A percentile compares a stretch with the other conserved stretches of the same genome.
Evolutionary conservation across 805 yeast species (phyloP).

Genomic region (Blastobotrys mokoenaii): DNA sequence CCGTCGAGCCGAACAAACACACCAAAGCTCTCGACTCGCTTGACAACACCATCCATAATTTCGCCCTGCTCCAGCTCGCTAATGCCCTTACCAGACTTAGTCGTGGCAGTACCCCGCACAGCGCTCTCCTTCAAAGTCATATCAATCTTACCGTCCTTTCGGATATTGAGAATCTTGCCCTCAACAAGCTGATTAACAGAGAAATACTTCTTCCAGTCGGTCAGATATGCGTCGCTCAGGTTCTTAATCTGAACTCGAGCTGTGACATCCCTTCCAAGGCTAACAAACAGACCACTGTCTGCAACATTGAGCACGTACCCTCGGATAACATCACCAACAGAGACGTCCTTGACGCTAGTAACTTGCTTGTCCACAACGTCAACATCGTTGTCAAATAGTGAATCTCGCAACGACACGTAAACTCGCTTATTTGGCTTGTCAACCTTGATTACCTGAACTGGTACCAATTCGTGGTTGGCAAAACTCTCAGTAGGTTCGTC

Average conservation of each 20-base stretch:
- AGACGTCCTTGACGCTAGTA: slow-evolving; percentile 42
- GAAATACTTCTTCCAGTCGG: slow-evolving; percentile 81
- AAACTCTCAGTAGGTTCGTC: slow-evolving; percentile 11
- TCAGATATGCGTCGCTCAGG: slow-evolving; percentile 69
- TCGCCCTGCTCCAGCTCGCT: slow-evolving; percentile 65
- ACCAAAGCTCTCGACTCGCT: slow-evolving; percentile 77
- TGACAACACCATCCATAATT: slow-evolving; percentile 67
- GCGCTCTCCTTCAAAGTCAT: slow-evolving; percentile 77
- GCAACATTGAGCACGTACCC: slow-evolving; percentile 76
- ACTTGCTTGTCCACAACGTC: slow-evolving; percentile 47
- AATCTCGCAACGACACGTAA: slow-evolving; percentile 54
- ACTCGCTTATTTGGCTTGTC: slow-evolving; percentile 45
- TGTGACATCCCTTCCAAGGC: slow-evolving; percentile 58
- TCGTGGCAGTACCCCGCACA: slow-evolving; percentile 57
- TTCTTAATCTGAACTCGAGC: slow-evolving; percentile 79
- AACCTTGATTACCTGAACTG: slow-evolving; percentile 27
- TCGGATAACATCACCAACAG: slow-evolving; percentile 62
- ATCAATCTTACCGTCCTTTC: slow-evolving; percentile 51
- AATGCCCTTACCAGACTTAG: slow-evolving; percentile 16
- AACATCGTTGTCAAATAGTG: slow-evolving; percentile 25
- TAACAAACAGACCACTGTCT: slow-evolving; percentile 67
- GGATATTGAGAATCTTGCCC: slow-evolving; percentile 55
- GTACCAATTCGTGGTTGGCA: slow-evolving; percentile 16
- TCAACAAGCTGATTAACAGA: slow-evolving; percentile 60
- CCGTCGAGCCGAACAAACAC: slow-evolving; percentile 78